Evolutionary conservation across 139 green algal genomes (phyloP), one percentile per base, ranked within the genome.

Genomic region (Bryopsis sp.): DNA sequence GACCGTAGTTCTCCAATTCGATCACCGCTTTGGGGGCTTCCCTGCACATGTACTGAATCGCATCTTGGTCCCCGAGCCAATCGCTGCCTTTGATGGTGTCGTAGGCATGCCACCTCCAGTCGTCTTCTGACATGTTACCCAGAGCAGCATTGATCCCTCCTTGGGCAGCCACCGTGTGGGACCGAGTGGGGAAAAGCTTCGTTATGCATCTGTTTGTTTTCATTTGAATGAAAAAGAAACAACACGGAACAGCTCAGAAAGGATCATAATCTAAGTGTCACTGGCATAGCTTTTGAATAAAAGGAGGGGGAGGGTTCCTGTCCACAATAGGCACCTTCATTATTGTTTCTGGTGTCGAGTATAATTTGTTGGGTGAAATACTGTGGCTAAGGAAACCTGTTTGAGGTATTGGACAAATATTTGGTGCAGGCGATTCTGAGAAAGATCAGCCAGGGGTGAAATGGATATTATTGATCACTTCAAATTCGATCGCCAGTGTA

Each of bases 81-180:
- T 99, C 95, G 59, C 79, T 90, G 71, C 95, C 95, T 83, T 99
- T 99, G 76, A 99, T 87, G 0, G 95, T 99, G 78, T 99, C 95
- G 70, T 99, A 99, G 7, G 95, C 95, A 71, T 99, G 95, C 95
- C 95, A 99, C 24, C 95, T 76, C 95, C 95, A 99, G 78, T 99
- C 91, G 63, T 99, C 95, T 71, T 93, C 77, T 36, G 82, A 87
- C 95, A 99, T 99, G 84, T 99, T 99, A 46, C 88, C 95, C 3
- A 99, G 84, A 0, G 95, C 95, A 2, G 95, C 94, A 77, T 99
- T 99, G 82, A 99, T 99, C 62, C 95, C 95, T 15, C 90, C 90
- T 81, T 99, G 94, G 0, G 95, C 95, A 22, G 95, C 95, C 2
- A 99, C 95, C 1, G 95, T 99, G 81, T 99, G 95, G 11, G 89